phyloP scores from a whole-genome alignment of 164 flowering plant species.

The Vitis labrusca region DNA sequence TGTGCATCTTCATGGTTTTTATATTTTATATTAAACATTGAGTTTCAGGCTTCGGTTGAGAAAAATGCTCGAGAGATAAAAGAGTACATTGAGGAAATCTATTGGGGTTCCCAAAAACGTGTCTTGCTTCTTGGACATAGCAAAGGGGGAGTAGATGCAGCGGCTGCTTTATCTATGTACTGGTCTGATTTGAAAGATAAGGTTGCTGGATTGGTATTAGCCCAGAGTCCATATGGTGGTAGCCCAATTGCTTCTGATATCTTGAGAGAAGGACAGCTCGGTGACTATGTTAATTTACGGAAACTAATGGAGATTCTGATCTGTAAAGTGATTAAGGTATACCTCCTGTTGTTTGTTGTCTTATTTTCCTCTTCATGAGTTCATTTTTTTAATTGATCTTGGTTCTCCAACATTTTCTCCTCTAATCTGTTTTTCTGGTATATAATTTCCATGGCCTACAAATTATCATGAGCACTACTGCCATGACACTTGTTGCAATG shows the following conservation, averaged over 20 bases:
- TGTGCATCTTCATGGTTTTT: background rate
- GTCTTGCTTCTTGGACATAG: slow-evolving; percentile 95
- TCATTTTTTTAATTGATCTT: background rate
- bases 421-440: background rate
- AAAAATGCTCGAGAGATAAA: slow-evolving; percentile 89
- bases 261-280: slow-evolving; percentile 90
- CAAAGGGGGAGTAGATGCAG: slow-evolving; percentile 97
- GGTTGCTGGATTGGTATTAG: slow-evolving; percentile 89
- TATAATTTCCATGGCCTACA: background rate
- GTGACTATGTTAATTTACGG: slow-evolving; percentile 78
- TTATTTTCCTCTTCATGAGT: background rate
- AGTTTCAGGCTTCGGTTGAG: slow-evolving; percentile 84
- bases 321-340: slow-evolving; percentile 90
- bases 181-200: slow-evolving; percentile 93
- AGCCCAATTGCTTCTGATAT: slow-evolving; percentile 95
- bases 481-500: too few species aligned
- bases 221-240: slow-evolving; percentile 97
- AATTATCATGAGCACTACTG: background rate
- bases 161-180: slow-evolving; percentile 89
- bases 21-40: slow-evolving; percentile 9
- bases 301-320: slow-evolving; percentile 82
- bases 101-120: slow-evolving; percentile 88
- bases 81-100: slow-evolving; percentile 86
- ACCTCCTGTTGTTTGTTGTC: background rate
- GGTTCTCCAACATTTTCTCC: background rate